Conservation (phyloP, 257 asterid genomes). For the Solanum etuberosum region DNA sequence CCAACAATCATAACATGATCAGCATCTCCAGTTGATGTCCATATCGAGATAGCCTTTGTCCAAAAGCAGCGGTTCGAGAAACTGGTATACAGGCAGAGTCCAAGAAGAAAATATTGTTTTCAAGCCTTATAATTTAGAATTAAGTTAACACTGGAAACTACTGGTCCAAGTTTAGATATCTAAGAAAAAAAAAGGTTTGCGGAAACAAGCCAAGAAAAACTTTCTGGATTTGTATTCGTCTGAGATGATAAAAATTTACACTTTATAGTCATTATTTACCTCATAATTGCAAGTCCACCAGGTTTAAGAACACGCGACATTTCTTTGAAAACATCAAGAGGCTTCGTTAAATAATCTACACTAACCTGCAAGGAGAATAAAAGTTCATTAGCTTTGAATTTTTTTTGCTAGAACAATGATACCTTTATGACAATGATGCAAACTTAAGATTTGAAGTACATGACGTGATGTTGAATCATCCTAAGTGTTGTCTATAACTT, state of each 20-base stretch:
- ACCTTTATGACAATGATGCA: not conserved
- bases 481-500: not conserved
- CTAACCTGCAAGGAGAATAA: conserved; percentile 55
- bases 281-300: conserved; percentile 80
- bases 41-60: conserved; percentile 89
- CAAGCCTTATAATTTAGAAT: not conserved
- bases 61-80: conserved; percentile 96
- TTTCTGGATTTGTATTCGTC: not conserved
- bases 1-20: conserved; percentile 92
- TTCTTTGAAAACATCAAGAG: conserved; percentile 82
- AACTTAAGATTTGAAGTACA: not conserved
- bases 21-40: conserved; percentile 95
- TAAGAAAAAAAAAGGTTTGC: not conserved
- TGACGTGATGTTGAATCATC: not conserved
- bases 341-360: conserved; percentile 87
- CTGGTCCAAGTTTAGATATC: not conserved
- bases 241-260: not conserved
- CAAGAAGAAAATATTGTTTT: conserved; percentile 1
- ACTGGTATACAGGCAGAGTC: conserved; percentile 25
- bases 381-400: not conserved
- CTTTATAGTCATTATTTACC: conserved; percentile 27
- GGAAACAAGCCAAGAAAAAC: not conserved
- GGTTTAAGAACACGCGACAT: conserved; percentile 80
- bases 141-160: not conserved
- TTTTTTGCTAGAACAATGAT: not conserved